Evolutionary conservation across 1,284 basidiomycete genomes (phyloP).

Genomic region (Neonothopanus nambi): DNA sequence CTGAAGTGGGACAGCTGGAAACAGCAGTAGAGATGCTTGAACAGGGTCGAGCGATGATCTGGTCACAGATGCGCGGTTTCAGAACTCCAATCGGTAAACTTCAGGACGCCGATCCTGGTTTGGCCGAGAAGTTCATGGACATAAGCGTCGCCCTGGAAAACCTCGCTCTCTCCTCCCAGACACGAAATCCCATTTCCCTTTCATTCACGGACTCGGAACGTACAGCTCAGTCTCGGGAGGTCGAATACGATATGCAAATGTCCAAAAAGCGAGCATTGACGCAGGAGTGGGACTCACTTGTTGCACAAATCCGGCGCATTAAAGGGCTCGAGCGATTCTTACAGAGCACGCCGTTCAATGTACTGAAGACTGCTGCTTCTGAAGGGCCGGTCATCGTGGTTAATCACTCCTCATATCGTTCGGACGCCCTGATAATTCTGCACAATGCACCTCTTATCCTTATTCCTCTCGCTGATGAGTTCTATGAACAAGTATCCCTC

Average conservation of each 20-base stretch:
- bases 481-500: too few relatives aligned
- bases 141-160: background rate
- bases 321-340: constrained; percentile 7
- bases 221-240: too few relatives aligned
- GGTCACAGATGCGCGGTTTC: constrained; percentile 26
- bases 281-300: background rate
- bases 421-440: constrained; percentile 14
- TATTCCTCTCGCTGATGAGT: constrained; percentile 23
- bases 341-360: background rate
- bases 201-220: too few relatives aligned
- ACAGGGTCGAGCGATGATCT: constrained; percentile 30
- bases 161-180: background rate
- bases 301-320: background rate
- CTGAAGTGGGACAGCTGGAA: constrained; percentile 32
- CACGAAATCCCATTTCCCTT: background rate
- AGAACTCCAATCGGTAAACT: constrained; percentile 21
- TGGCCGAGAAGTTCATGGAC: background rate
- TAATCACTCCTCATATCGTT: constrained; percentile 4
- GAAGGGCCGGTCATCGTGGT: constrained; percentile 10
- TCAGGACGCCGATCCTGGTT: constrained; percentile 3
- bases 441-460: constrained; percentile 9
- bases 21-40: constrained; percentile 37
- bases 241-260: background rate
- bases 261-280: background rate
- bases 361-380: constrained; percentile 5